phyloP scores from a whole-genome alignment of 225 moss, liverwort and hornwort genomes.

The Marchantia polymorpha region DNA sequence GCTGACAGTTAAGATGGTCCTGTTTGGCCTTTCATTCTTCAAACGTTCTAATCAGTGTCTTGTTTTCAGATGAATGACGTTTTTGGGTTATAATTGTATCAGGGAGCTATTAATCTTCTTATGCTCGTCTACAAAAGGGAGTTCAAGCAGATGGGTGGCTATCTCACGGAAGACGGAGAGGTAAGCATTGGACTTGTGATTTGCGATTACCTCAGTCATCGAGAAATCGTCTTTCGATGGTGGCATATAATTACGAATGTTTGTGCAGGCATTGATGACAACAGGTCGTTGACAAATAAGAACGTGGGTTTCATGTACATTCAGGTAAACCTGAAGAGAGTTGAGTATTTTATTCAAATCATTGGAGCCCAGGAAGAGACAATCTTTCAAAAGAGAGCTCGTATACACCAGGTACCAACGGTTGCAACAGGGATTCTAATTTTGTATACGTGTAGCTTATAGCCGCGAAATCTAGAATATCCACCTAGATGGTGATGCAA shows the following conservation, averaged over 20 bases:
- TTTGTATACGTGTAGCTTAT: background rate
- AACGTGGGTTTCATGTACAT: background rate
- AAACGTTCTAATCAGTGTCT: too few relatives aligned
- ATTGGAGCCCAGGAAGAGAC: conserved; percentile 80
- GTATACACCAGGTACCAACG: conserved; percentile 76
- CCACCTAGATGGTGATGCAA: background rate
- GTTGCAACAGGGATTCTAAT: background rate
- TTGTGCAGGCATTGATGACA: background rate
- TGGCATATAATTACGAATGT: background rate
- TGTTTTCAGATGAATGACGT: background rate
- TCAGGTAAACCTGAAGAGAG: conserved; percentile 82
- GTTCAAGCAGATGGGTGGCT: conserved; percentile 81
- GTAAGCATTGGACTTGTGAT: conserved; percentile 30
- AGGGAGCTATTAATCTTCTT: conserved; percentile 93
- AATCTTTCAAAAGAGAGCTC: conserved; percentile 97
- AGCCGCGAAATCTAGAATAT: too few relatives aligned
- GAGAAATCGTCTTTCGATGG: background rate
- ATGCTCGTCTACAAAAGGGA: conserved; percentile 88
- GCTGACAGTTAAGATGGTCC: background rate
- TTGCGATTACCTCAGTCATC: background rate
- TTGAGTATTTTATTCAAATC: conserved; percentile 76
- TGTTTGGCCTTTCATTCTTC: too few relatives aligned
- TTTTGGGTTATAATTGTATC: conserved; percentile 16
- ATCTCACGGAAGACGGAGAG: conserved; percentile 91
- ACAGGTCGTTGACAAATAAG: background rate